Evolutionary conservation across 768 basidiomycete genomes (phyloP).

Genomic region (Auriscalpium orientale): DNA sequence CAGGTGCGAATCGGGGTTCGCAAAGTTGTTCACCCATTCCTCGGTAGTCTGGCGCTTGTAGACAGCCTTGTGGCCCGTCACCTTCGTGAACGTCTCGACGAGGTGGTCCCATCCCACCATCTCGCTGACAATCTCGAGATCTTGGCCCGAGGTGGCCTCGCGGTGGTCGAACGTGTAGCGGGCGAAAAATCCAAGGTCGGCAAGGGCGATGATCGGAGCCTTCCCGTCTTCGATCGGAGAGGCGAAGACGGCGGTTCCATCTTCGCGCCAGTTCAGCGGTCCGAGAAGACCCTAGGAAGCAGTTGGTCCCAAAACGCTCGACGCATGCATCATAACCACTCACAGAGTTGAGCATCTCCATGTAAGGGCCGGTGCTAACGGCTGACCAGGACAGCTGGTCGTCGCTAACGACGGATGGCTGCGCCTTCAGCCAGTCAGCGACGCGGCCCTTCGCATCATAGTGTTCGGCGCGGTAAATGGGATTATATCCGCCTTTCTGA

Average conservation of each 20-base stretch:
- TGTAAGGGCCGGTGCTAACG: no score
- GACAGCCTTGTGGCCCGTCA: conserved; percentile 21
- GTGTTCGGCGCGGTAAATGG: conserved; percentile 29
- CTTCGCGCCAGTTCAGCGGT: conserved; percentile 17
- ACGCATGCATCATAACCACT: conserved; percentile 27
- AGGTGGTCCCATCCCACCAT: conserved; percentile 19
- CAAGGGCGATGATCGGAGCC: conserved; percentile 23
- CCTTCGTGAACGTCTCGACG: conserved; percentile 21
- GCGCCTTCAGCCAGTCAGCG: no score
- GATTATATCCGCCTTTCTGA: conserved; percentile 14
- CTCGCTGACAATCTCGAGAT: conserved; percentile 22
- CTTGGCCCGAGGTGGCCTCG: conserved; percentile 14
- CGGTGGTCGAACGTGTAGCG: conserved; percentile 25
- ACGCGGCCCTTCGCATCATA: no score
- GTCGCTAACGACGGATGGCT: no score
- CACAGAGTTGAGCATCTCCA: no score
- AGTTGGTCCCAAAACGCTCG: conserved; percentile 10
- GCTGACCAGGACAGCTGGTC: no score
- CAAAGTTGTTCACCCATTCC: conserved; percentile 14
- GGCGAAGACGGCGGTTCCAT: conserved; percentile 24
- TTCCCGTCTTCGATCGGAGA: conserved; percentile 20
- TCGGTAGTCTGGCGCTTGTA: conserved; percentile 15
- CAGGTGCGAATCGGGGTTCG: conserved; percentile 15
- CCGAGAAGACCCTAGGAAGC: conserved; percentile 13
- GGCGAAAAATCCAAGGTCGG: conserved; percentile 25